Base-by-base conservation (phyloP, 75 land plant genomes). In the Picea glauca region DNA sequence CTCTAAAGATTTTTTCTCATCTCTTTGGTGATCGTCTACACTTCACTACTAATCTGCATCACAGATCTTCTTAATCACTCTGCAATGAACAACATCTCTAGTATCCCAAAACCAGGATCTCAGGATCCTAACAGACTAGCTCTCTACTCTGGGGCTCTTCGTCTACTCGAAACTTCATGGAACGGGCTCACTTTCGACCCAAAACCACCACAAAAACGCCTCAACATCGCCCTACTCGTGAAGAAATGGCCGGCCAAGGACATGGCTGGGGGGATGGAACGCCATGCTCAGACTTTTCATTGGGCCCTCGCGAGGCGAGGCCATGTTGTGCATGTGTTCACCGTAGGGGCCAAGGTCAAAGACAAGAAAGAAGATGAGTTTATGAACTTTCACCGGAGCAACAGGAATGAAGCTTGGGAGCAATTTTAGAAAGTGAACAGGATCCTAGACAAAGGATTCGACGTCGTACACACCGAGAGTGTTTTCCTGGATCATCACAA, bases 311-410 rank as follows among this genome's bases (percentile, higher is more conserved):
- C 95, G 30, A 80, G 78, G 43, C 68, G 91, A 26, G 95, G 95
- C 33, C 92, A 93, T 79, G 84, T 83, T 64, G 79, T 93, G 64
- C 95, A 93, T 66, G 83, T 93, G 63, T 93, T 88, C 90, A 93
- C 93, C 80, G 76, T 84, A 65, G 60, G 85, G 58, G 17, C 81
- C 2, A 38, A 38, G 3, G 40, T 38, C 40, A 5, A 38, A 38
- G 40, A 38, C 38, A 2, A 35, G 38, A 35, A 35, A 35, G 38
- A 35, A 35, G 38, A 35, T 5, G 40, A 38, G 40, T 1, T 5
- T 38, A 3, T 38, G 40, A 3, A 38, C 2, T 38, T 38, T 38
- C 40, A 38, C 40, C 4, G 43, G 43, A 40, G 43, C 43, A 80
- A 80, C 60, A 35, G 77, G 58, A 31, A 1, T 2, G 58, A 61